Conservation (phyloP, 179 eudicot genomes). For the Silene noctiflora region DNA sequence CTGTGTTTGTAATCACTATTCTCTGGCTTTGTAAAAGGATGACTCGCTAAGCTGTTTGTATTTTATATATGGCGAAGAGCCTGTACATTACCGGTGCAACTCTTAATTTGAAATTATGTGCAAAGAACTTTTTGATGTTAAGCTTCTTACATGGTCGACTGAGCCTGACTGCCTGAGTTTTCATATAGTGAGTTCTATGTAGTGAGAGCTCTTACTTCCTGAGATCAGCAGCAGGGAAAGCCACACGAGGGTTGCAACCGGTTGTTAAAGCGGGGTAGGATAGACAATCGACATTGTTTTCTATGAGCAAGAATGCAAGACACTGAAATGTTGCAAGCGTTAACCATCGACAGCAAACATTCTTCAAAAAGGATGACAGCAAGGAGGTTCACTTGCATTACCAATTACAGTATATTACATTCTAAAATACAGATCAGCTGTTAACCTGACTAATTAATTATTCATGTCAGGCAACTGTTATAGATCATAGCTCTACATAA, state of each 20-base stretch:
- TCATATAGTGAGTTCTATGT: too few relatives aligned
- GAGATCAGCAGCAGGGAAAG: not conserved
- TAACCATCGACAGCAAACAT: not conserved
- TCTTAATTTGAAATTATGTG: not conserved
- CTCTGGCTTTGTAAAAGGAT: too few relatives aligned
- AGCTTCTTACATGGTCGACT: too few relatives aligned
- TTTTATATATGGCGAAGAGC: not conserved
- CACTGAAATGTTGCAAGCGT: too few relatives aligned
- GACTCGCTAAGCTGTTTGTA: not conserved
- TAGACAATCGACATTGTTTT: too few relatives aligned
- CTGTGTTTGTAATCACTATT: too few relatives aligned
- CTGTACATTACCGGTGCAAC: not conserved
- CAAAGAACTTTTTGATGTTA: not conserved
- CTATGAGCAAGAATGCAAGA: too few relatives aligned
- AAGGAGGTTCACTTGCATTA: constrained; percentile 13
- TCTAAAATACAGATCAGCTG: constrained; percentile 10
- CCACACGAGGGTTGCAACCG: too few relatives aligned
- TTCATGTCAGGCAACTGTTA: constrained; percentile 13
- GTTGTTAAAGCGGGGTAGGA: too few relatives aligned
- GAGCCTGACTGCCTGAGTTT: too few relatives aligned
- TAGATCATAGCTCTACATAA: constrained; percentile 20
- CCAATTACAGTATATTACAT: constrained; percentile 23
- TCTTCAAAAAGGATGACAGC: not conserved
- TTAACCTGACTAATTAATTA: constrained; percentile 3
- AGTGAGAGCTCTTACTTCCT: not conserved